These are phyloP conservation scores for Yamadazyma spencermartinsiae DNA, from an alignment of 1,139 yeast species.

Conservation along the genomic window DNA sequence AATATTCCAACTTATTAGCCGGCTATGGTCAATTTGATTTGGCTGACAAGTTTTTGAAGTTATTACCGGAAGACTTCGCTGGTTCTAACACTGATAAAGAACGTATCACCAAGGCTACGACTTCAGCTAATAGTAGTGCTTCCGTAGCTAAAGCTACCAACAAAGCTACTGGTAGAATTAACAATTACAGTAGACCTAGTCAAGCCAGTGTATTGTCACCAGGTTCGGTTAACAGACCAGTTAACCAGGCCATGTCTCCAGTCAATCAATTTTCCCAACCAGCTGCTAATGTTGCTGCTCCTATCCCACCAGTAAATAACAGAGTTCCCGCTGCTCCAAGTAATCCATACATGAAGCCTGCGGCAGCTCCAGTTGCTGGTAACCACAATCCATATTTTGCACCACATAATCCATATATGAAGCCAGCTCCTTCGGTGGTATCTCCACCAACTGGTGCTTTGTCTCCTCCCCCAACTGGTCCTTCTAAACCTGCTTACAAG, in stretches of 20 bases:
- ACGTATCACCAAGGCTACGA: conserved; percentile 64
- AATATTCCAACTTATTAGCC: conserved; percentile 78
- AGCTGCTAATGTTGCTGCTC: background rate
- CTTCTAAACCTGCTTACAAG: conserved; percentile 45
- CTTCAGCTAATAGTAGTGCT: conserved; percentile 5
- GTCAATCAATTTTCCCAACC: conserved; percentile 11
- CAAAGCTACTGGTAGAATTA: conserved; percentile 5
- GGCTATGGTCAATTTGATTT: conserved; percentile 82
- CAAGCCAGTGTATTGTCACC: conserved; percentile 10
- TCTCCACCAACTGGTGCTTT: conserved; percentile 8
- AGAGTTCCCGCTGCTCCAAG: conserved; percentile 7
- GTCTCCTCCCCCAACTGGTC: conserved; percentile 27
- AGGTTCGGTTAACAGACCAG: conserved; percentile 4
- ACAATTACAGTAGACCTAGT: conserved; percentile 8
- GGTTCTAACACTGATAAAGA: conserved; percentile 61
- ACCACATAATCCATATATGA: conserved; percentile 18
- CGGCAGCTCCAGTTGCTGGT: conserved; percentile 18
- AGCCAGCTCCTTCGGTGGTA: conserved; percentile 8
- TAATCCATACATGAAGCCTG: conserved; percentile 16
- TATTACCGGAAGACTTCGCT: conserved; percentile 62
- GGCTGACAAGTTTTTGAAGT: conserved; percentile 68
- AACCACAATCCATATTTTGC: conserved; percentile 10
- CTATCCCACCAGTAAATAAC: background rate
- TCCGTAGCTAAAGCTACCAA: conserved; percentile 5
- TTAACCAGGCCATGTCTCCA: conserved; percentile 10